Percentiles rank a stretch among this genome's conserved stretches.
These are phyloP conservation scores for Hirsutella rhossiliensis DNA, from an alignment of 2,329 filamentous ascomycete species.

Conservation along the genomic window DNA sequence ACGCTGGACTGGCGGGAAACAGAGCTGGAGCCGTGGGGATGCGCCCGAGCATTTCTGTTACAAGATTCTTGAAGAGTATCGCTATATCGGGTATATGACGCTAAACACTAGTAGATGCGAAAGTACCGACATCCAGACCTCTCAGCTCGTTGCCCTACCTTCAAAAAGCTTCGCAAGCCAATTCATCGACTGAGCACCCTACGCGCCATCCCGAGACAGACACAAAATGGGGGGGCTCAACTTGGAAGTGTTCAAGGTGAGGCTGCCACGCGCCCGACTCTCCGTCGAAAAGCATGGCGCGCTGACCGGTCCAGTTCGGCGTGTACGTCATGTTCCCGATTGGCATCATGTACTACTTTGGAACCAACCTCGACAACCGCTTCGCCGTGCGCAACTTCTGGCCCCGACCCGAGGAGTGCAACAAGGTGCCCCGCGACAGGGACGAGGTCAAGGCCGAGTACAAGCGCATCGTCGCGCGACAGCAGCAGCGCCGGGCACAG, in stretches of 20 bases:
- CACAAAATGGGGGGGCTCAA: slow-evolving; percentile 65
- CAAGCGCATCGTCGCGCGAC: slow-evolving; percentile 50
- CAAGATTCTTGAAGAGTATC: background rate
- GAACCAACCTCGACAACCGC: slow-evolving; percentile 88
- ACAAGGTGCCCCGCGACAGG: slow-evolving; percentile 62
- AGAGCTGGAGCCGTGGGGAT: no score
- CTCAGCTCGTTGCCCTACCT: no score
- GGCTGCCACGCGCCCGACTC: slow-evolving; percentile 3
- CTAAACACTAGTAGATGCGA: background rate
- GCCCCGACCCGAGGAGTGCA: slow-evolving; percentile 69
- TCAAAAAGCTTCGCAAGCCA: no score
- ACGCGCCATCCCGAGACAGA: background rate
- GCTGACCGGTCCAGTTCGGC: slow-evolving; percentile 56
- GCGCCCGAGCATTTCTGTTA: no score
- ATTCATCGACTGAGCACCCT: background rate
- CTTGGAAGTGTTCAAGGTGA: slow-evolving; percentile 88
- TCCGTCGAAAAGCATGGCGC: no score
- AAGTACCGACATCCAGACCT: background rate
- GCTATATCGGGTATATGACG: slow-evolving; percentile 9
- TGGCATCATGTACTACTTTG: slow-evolving; percentile 99
- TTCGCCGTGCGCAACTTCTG: slow-evolving; percentile 89
- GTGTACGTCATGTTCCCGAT: slow-evolving; percentile 99
- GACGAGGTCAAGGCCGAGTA: slow-evolving; percentile 80
- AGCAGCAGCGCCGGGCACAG: slow-evolving; percentile 63
- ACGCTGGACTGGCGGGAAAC: no score